Conservation (phyloP, 345 rosid species). For the Pseudoturritis turrita region DNA sequence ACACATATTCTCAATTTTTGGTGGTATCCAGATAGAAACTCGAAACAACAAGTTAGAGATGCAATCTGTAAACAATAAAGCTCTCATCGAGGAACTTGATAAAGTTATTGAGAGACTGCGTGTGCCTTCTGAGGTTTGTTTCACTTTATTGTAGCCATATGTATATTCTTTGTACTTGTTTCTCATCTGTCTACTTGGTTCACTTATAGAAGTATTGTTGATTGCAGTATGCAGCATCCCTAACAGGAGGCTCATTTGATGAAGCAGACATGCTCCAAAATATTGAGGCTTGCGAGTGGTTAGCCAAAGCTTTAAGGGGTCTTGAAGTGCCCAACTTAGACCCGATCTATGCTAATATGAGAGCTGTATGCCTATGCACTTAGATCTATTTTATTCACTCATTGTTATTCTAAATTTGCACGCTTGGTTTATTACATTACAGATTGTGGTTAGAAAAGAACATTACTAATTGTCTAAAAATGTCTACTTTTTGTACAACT, state of each 20-base stretch:
- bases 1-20: conserved; percentile 8
- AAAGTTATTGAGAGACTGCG: conserved; percentile 75
- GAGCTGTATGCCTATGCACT: conserved; percentile 59
- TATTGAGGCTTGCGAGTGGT: conserved; percentile 98
- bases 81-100: conserved; percentile 92
- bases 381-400: neutral
- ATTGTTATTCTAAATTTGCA: neutral
- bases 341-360: conserved; percentile 70
- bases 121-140: conserved; percentile 82
- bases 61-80: conserved; percentile 91
- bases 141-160: neutral
- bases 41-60: conserved; percentile 97
- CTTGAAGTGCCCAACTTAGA: conserved; percentile 87
- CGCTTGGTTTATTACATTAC: neutral
- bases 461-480: neutral
- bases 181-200: conserved; percentile 2
- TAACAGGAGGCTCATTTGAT: conserved; percentile 89
- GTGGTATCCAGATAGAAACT: conserved; percentile 75
- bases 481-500: conserved; percentile 3
- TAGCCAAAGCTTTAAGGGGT: conserved; percentile 71
- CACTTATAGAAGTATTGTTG: conserved; percentile 29
- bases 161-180: neutral
- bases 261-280: conserved; percentile 89
- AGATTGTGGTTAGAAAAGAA: neutral
- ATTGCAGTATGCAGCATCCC: conserved; percentile 77